Evolutionary conservation across 192 early-diverging fungal genomes (phyloP), one percentile per base, ranked within the genome.

Genomic region (Thamnidium elegans): DNA sequence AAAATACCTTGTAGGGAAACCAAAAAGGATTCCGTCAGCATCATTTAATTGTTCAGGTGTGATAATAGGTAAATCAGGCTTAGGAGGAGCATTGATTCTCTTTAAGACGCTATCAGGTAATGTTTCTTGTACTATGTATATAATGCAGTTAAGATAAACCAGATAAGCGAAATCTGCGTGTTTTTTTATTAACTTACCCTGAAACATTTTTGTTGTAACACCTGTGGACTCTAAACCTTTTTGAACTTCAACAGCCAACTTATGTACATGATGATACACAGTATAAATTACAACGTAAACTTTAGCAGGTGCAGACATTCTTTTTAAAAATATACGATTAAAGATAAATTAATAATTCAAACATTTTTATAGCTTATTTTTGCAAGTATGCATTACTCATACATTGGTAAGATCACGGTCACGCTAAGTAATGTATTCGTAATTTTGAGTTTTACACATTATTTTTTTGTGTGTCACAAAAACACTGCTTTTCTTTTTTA

Each of bases 231-330:
- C 69, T 42, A 90, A 74, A n/a, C 92, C 92, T 65, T 82, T 81
- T 72, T 89, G 77, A 39, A 92, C 64, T 14, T 78, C 78, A 63
- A 88, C 69, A 54, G 89, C 90, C n/a, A 94, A 71, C 17, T 71
- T 84, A 66, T 85, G 79, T 72, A 92, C 73, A 80, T 94, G 92
- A 50, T 86, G 86, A 66, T 86, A 88, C 19, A 65, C 23, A 9
- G 69, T 17, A 23, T 76, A 71, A 13, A 67, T 63, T 14, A 76
- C 65, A 42, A 76, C 70, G 19, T 71, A 76, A 43, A 76, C 65
- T 36, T 66, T 76, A 21, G 65, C 58, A 31, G 61, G 55, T 7
- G 32, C 32, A 19, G 55, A 39, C 55, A 56, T 56, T 3, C 9
- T 11, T 3, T 11, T 3, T 31, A 26, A 4, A 26, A 26, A 53